These are phyloP conservation scores for Arachnomyces sp. DNA, from an alignment of 2,329 filamentous ascomycete species.

Conservation along the genomic window DNA sequence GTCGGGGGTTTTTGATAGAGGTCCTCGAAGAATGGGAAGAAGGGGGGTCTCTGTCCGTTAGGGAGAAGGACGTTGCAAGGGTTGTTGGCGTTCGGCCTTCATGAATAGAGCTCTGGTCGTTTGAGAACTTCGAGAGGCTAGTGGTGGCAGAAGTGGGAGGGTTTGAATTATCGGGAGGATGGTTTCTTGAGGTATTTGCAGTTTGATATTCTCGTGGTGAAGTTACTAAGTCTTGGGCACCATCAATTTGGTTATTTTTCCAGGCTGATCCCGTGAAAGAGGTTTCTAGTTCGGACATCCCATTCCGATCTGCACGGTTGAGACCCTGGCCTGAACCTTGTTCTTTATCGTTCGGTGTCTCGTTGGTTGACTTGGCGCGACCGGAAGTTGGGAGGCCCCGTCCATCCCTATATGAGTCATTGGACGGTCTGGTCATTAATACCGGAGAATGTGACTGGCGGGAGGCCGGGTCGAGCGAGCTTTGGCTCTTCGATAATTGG, in stretches of 20 bases:
- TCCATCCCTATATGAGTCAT: constrained; percentile 21
- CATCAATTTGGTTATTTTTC: constrained; percentile 22
- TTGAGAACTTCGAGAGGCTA: constrained; percentile 24
- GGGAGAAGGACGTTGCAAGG: constrained; percentile 21
- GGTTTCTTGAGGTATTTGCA: constrained; percentile 25
- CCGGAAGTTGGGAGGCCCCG: constrained; percentile 15
- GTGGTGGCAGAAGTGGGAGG: constrained; percentile 21
- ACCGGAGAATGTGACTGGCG: constrained; percentile 27
- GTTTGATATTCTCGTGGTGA: constrained; percentile 27
- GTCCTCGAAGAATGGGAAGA: constrained; percentile 21
- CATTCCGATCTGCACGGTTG: constrained; percentile 19
- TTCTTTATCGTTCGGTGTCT: constrained; percentile 17
- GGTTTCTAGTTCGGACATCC: constrained; percentile 21
- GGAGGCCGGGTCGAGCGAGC: constrained; percentile 23
- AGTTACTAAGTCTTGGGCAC: constrained; percentile 13
- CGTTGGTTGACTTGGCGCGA: constrained; percentile 16
- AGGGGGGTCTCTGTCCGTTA: constrained; percentile 22
- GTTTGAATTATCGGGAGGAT: constrained; percentile 21
- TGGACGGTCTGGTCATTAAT: constrained; percentile 23
- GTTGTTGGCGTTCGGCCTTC: constrained; percentile 23
- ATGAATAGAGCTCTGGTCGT: constrained; percentile 19
- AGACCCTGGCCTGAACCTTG: constrained; percentile 6
- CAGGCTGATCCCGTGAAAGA: constrained; percentile 16
- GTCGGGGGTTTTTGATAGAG: constrained; percentile 19
- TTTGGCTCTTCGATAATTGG: constrained; percentile 23